These are phyloP conservation scores for Geotrichum carabidarum DNA, from an alignment of 1,139 yeast genomes.

Conservation along the genomic window DNA sequence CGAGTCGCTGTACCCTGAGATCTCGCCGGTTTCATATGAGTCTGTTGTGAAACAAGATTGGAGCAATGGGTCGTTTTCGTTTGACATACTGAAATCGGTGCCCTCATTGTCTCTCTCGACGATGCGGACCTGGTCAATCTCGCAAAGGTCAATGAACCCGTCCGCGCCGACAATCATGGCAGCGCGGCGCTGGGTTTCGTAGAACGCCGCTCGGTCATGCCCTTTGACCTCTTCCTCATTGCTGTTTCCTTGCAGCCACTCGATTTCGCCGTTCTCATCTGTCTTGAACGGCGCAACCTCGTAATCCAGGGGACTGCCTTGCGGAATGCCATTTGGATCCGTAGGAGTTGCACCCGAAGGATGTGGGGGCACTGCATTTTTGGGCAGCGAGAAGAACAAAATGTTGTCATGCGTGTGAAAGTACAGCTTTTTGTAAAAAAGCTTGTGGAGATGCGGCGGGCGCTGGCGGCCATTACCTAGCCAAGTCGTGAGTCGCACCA, in stretches of 20 bases:
- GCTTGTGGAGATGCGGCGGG: conserved; percentile 36
- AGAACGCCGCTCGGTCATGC: conserved; percentile 54
- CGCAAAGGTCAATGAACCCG: conserved; percentile 56
- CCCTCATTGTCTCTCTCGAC: neutral
- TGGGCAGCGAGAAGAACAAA: conserved; percentile 54
- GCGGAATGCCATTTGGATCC: conserved; percentile 27
- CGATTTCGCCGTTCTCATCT: conserved; percentile 45
- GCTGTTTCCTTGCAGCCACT: conserved; percentile 50
- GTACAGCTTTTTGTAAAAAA: conserved; percentile 56
- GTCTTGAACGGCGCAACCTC: conserved; percentile 50
- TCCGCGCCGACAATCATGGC: conserved; percentile 54
- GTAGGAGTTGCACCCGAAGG: conserved; percentile 31
- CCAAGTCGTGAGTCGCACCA: conserved; percentile 55
- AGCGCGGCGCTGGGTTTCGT: conserved; percentile 60
- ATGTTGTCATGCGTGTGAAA: conserved; percentile 59
- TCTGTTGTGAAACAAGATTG: neutral
- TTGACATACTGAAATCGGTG: neutral
- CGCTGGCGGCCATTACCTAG: conserved; percentile 32
- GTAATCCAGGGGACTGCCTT: conserved; percentile 39
- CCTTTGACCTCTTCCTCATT: conserved; percentile 42
- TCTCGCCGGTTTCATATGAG: neutral
- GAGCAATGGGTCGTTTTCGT: neutral
- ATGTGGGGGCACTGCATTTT: conserved; percentile 58
- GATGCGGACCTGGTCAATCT: conserved; percentile 41
- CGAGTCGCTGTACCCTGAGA: conserved; percentile 22